phyloP scores from a whole-genome alignment of 2,329 filamentous ascomycete species.

The Colletotrichum chrysophilum region DNA sequence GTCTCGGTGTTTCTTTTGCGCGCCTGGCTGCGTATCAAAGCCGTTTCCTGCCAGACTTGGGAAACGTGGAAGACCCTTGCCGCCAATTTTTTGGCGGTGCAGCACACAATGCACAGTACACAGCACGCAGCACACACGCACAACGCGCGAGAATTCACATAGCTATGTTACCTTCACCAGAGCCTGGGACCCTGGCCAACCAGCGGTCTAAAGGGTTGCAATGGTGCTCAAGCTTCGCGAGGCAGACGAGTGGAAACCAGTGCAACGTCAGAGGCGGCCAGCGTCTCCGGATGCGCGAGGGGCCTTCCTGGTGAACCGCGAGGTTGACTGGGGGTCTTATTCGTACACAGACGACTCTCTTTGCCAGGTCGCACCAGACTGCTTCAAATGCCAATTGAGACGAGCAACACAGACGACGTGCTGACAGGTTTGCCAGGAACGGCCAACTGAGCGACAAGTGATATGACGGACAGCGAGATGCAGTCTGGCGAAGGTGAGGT shows the following conservation, averaged over 20 bases:
- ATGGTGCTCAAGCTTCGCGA: constrained; percentile 4
- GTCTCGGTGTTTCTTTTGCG: background rate
- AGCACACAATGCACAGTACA: background rate
- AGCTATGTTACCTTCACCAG: background rate
- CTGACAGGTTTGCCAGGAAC: background rate
- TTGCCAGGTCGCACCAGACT: background rate
- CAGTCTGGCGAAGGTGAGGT: background rate
- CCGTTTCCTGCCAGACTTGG: constrained; percentile 14
- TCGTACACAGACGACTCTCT: background rate
- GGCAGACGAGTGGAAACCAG: constrained; percentile 11
- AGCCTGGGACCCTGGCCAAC: background rate
- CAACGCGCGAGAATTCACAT: background rate
- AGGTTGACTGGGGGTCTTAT: background rate
- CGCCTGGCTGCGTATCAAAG: constrained; percentile 3
- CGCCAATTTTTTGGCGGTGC: background rate
- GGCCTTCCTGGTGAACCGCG: constrained; percentile 19
- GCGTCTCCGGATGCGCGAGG: constrained; percentile 20
- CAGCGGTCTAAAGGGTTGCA: constrained; percentile 16
- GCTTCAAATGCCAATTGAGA: background rate
- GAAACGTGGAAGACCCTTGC: constrained; percentile 4
- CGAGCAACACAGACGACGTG: background rate
- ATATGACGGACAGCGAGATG: background rate
- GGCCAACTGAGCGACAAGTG: background rate
- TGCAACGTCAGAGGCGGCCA: constrained; percentile 20
- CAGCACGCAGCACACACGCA: background rate